These are phyloP conservation scores for Nakazawaea pomicola DNA, from an alignment of 805 yeast genomes.

Conservation along the genomic window DNA sequence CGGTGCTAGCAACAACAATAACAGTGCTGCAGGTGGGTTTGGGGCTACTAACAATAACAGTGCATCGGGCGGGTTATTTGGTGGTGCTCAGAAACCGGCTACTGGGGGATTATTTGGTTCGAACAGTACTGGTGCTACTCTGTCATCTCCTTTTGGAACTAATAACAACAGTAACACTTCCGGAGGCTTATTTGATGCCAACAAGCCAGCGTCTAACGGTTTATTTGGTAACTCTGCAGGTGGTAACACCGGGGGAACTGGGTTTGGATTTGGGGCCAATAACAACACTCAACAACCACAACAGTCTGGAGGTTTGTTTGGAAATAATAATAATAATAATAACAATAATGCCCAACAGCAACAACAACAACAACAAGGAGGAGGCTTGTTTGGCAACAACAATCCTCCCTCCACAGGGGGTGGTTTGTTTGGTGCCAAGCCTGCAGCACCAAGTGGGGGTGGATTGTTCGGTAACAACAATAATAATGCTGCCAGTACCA, in stretches of 20 bases:
- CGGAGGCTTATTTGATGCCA: constrained; percentile 32
- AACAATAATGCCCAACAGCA: constrained; percentile 17
- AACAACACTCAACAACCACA: constrained; percentile 18
- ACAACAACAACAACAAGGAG: constrained; percentile 6
- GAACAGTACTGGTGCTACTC: constrained; percentile 12
- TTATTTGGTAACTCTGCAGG: constrained; percentile 19
- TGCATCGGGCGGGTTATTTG: constrained; percentile 34
- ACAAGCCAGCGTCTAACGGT: constrained; percentile 19
- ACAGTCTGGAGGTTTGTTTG: constrained; percentile 16
- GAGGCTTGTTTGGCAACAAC: constrained; percentile 30
- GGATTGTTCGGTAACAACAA: constrained; percentile 24
- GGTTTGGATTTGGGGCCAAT: constrained; percentile 36
- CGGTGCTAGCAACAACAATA: constrained; percentile 28
- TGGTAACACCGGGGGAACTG: constrained; percentile 14
- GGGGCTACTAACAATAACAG: constrained; percentile 21
- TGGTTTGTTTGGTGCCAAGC: constrained; percentile 25
- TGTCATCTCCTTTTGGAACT: constrained; percentile 15
- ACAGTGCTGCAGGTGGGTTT: constrained; percentile 15
- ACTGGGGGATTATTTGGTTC: constrained; percentile 23
- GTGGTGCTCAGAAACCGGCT: constrained; percentile 19
- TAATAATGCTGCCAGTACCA: constrained; percentile 16
- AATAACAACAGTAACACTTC: constrained; percentile 15
- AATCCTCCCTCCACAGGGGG: constrained; percentile 21
- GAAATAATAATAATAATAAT: constrained; percentile 21
- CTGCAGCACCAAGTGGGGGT: constrained; percentile 16